Conservation (phyloP, 306 rosid species). For the Aeschynomene evenia region DNA sequence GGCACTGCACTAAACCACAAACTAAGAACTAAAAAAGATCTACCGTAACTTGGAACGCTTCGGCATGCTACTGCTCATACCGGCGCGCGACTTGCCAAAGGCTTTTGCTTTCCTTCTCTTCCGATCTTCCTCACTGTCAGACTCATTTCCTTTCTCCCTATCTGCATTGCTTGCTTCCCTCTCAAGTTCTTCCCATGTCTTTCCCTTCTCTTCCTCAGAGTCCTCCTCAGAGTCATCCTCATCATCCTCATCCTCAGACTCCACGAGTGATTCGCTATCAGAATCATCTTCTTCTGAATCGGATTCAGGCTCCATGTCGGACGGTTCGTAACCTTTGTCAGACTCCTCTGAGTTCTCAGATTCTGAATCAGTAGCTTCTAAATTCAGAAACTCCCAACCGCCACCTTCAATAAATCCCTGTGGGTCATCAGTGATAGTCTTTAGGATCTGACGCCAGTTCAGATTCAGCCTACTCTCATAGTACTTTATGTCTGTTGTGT, state of each 20-base stretch:
- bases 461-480: slow-evolving; percentile 96
- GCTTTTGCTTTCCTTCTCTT: slow-evolving; percentile 83
- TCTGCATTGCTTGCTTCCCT: slow-evolving; percentile 97
- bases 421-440: slow-evolving; percentile 94
- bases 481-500: slow-evolving; percentile 87
- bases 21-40: slow-evolving; percentile 10
- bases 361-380: slow-evolving; percentile 92
- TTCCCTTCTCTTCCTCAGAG: slow-evolving; percentile 50
- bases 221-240: slow-evolving; percentile 41
- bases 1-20: slow-evolving; percentile 12
- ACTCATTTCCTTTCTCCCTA: slow-evolving; percentile 82
- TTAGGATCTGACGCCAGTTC: slow-evolving; percentile 91
- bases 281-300: slow-evolving; percentile 83
- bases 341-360: slow-evolving; percentile 79
- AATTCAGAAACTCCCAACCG: slow-evolving; percentile 95
- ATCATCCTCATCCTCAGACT: slow-evolving; percentile 58
- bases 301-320: slow-evolving; percentile 81
- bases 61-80: slow-evolving; percentile 46
- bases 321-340: slow-evolving; percentile 88
- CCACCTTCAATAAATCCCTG: slow-evolving; percentile 91
- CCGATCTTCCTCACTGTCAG: slow-evolving; percentile 92
- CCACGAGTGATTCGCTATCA: slow-evolving; percentile 83
- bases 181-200: slow-evolving; percentile 98
- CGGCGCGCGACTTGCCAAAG: slow-evolving; percentile 73
- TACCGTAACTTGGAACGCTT: slow-evolving; percentile 71